Conservation (phyloP, 2,329 filamentous ascomycete genomes). For the Pestalotiopsis sp. region DNA sequence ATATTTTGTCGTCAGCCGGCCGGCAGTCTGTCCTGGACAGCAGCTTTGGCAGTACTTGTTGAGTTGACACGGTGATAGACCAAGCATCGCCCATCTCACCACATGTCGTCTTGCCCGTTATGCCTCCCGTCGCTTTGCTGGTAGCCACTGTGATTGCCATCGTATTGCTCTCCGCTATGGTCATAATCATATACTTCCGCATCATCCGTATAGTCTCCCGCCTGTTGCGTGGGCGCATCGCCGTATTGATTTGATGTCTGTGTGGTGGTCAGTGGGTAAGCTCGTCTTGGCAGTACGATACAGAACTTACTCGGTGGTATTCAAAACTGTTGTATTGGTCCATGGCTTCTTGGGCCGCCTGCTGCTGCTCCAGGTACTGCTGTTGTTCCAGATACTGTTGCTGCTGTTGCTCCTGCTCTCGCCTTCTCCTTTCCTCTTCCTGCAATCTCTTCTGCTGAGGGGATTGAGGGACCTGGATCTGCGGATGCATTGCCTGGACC, state of each 20-base stretch:
- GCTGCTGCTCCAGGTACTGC: slow-evolving; percentile 48
- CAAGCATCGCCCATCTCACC: neutral
- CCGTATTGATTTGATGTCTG: slow-evolving; percentile 50
- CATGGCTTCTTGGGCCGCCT: slow-evolving; percentile 44
- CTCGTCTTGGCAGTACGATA: neutral
- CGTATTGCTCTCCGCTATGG: slow-evolving; percentile 41
- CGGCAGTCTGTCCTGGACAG: neutral
- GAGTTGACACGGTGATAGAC: neutral
- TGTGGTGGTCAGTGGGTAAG: neutral
- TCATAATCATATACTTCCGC: slow-evolving; percentile 57
- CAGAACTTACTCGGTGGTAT: slow-evolving; percentile 51
- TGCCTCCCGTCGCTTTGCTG: slow-evolving; percentile 28
- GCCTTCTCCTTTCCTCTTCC: slow-evolving; percentile 48
- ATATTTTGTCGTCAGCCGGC: too few relatives aligned
- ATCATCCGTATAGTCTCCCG: slow-evolving; percentile 53
- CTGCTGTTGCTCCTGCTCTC: slow-evolving; percentile 51
- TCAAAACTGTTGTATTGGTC: slow-evolving; percentile 54
- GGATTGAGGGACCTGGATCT: slow-evolving; percentile 86
- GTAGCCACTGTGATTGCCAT: slow-evolving; percentile 34
- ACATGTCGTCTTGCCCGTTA: slow-evolving; percentile 34
- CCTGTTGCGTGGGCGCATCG: slow-evolving; percentile 43
- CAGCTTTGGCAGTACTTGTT: neutral
- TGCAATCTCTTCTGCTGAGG: slow-evolving; percentile 70
- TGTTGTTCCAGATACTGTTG: slow-evolving; percentile 46
- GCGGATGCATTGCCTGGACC: slow-evolving; percentile 97